Evolutionary conservation across 345 rosid genomes (phyloP).

Genomic region (Combretum micranthum): DNA sequence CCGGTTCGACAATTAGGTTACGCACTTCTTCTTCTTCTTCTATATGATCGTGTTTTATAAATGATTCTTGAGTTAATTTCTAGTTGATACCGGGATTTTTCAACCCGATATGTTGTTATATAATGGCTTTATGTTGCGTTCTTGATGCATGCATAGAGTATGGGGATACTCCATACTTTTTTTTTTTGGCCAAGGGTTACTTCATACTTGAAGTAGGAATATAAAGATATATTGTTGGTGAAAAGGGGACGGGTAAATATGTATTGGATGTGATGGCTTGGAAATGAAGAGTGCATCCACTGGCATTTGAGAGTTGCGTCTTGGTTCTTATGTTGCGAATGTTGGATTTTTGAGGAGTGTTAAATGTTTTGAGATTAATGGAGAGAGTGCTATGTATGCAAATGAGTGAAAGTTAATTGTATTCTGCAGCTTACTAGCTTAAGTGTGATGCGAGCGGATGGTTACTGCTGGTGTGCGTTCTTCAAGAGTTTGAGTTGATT

Average conservation of each 20-base stretch:
- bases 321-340: neutral
- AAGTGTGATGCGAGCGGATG: no score
- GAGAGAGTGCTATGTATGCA: neutral
- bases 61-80: conserved; percentile 2
- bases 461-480: no score
- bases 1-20: conserved; percentile 29
- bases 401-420: neutral
- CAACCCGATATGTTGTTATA: neutral
- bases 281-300: no score
- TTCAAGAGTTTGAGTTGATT: no score
- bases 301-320: no score
- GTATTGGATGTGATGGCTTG: no score
- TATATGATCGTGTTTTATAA: neutral
- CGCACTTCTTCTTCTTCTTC: neutral
- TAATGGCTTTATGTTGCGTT: neutral
- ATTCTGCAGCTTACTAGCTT: no score
- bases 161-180: neutral
- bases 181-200: neutral
- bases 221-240: no score
- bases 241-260: no score
- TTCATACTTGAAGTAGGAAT: neutral
- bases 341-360: neutral
- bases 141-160: neutral
- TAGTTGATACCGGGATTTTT: neutral
- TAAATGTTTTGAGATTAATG: neutral